These are phyloP conservation scores for Phaeosphaeriaceae sp. DNA, from an alignment of 2,329 filamentous ascomycete genomes.

Conservation along the genomic window DNA sequence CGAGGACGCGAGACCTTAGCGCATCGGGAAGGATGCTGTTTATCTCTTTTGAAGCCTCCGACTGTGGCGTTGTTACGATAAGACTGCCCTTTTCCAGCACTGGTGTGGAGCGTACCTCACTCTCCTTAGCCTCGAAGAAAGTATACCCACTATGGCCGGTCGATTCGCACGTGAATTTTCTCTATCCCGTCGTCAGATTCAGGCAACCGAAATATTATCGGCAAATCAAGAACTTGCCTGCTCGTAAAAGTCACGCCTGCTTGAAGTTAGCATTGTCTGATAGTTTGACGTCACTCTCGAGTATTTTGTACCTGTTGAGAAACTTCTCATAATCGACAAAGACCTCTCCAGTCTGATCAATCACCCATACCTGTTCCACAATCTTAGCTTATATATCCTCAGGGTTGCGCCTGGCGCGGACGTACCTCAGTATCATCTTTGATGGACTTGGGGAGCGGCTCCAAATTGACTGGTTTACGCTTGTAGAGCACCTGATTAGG, in stretches of 20 bases:
- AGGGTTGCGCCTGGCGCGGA: constrained; percentile 14
- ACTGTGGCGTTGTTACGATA: constrained; percentile 48
- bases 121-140: constrained; percentile 91
- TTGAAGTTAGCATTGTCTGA: constrained; percentile 23
- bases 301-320: constrained; percentile 71
- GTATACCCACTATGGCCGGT: constrained; percentile 89
- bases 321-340: constrained; percentile 91
- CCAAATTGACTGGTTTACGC: constrained; percentile 88
- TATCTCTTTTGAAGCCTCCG: constrained; percentile 79
- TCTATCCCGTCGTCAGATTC: constrained; percentile 57
- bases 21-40: constrained; percentile 91
- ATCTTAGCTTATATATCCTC: constrained; percentile 34
- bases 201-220: background rate
- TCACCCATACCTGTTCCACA: constrained; percentile 79
- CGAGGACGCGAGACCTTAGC: constrained; percentile 86
- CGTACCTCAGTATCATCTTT: constrained; percentile 84
- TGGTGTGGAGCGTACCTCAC: constrained; percentile 71
- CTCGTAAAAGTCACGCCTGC: constrained; percentile 89
- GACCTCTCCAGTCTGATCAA: constrained; percentile 86
- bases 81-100: constrained; percentile 30
- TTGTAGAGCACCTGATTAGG: constrained; percentile 83
- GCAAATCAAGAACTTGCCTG: constrained; percentile 65
- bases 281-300: constrained; percentile 27
- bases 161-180: constrained; percentile 92
- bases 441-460: constrained; percentile 73